Conservation (phyloP, 768 basidiomycete species). For the Guyanaporus albipodus region DNA sequence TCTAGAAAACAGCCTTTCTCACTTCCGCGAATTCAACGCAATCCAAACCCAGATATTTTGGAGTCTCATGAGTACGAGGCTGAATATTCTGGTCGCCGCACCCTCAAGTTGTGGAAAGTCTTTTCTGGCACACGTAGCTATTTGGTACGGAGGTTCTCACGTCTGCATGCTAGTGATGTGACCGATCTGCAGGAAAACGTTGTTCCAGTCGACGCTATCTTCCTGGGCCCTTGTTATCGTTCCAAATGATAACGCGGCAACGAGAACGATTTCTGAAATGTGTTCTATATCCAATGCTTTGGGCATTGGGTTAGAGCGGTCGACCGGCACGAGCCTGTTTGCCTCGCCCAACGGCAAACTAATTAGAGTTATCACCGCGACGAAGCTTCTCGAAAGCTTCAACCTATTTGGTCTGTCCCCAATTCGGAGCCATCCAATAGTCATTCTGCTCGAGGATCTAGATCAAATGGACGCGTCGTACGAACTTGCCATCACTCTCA, state of each 20-base stretch:
- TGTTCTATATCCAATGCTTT: conserved; percentile 35
- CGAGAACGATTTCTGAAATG: conserved; percentile 54
- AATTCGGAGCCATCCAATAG: conserved; percentile 40
- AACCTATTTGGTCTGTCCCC: conserved; percentile 26
- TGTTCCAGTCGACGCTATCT: conserved; percentile 37
- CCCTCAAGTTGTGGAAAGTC: conserved; percentile 84
- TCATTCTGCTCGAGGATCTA: conserved; percentile 82
- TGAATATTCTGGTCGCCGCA: conserved; percentile 70
- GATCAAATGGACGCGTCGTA: conserved; percentile 78
- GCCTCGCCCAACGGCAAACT: conserved; percentile 36
- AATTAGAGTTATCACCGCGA: conserved; percentile 57
- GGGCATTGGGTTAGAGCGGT: conserved; percentile 38
- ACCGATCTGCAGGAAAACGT: conserved; percentile 47
- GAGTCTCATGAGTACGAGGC: conserved; percentile 63
- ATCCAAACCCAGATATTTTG: conserved; percentile 91
- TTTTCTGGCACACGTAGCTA: conserved; percentile 59
- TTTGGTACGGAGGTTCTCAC: conserved; percentile 55
- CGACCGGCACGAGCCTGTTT: conserved; percentile 32
- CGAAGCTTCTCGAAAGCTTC: conserved; percentile 45
- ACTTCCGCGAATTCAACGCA: conserved; percentile 63
- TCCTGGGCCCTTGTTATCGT: conserved; percentile 61
- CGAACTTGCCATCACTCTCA: conserved; percentile 76
- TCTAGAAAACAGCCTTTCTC: conserved; percentile 43
- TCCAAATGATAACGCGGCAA: conserved; percentile 54
- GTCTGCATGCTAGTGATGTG: conserved; percentile 10